Evolutionary conservation across 1,284 basidiomycete genomes (phyloP).

Genomic region (Peniophora sp.): DNA sequence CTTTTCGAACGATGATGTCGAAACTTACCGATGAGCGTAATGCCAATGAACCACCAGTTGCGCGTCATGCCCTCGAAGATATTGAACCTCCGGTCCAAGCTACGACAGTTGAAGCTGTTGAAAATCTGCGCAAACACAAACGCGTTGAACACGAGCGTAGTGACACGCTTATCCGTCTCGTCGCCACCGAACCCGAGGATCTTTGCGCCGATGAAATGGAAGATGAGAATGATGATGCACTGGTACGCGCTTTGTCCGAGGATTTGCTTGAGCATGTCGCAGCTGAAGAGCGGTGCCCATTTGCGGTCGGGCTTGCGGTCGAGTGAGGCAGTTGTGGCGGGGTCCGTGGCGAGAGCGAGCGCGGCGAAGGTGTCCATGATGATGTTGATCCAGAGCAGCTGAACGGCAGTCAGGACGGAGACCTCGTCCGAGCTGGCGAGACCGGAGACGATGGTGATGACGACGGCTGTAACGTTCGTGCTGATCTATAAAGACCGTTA

Average conservation of each 20-base stretch:
- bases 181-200: conserved; percentile 60
- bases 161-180: conserved; percentile 41
- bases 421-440: conserved; percentile 71
- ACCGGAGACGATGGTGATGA: conserved; percentile 90
- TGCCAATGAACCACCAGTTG: conserved; percentile 85
- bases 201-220: conserved; percentile 77
- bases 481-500: conserved; percentile 40
- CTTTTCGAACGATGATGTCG: neutral
- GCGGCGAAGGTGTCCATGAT: conserved; percentile 99
- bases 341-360: conserved; percentile 93
- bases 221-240: conserved; percentile 75
- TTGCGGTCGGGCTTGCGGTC: conserved; percentile 89
- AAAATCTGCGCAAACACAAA: conserved; percentile 97
- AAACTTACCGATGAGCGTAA: conserved; percentile 72
- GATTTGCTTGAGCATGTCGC: conserved; percentile 95
- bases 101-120: conserved; percentile 89
- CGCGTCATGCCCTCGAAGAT: conserved; percentile 78
- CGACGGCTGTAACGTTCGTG: conserved; percentile 91
- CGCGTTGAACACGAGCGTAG: conserved; percentile 91
- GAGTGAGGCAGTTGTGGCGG: conserved; percentile 75
- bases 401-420: conserved; percentile 91
- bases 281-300: conserved; percentile 81
- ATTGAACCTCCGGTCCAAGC: conserved; percentile 83
- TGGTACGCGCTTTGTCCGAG: conserved; percentile 87
- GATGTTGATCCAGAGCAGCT: conserved; percentile 95